These are phyloP conservation scores for Calocybe indica DNA, from an alignment of 768 basidiomycete genomes.

Conservation along the genomic window DNA sequence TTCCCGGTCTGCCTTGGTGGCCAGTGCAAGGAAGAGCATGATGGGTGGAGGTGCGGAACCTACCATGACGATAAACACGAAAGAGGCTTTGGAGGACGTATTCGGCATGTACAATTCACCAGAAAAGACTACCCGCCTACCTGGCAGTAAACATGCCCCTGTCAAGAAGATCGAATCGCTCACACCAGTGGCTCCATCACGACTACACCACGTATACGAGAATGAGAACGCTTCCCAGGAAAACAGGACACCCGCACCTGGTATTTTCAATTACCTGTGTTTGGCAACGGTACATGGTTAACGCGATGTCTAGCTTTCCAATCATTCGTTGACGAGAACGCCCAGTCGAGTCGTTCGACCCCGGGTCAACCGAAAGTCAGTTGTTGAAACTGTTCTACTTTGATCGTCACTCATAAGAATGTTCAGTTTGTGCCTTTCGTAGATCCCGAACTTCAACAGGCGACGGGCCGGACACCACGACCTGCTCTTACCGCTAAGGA, in stretches of 20 bases:
- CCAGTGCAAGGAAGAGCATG: constrained; percentile 32
- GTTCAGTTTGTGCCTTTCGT: constrained; percentile 63
- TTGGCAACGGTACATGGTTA: constrained; percentile 9
- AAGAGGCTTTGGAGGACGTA: constrained; percentile 89
- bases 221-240: constrained; percentile 36
- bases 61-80: constrained; percentile 95
- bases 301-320: constrained; percentile 42
- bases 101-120: constrained; percentile 96
- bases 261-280: constrained; percentile 12
- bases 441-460: constrained; percentile 46
- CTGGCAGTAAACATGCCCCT: constrained; percentile 71
- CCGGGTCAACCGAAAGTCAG: constrained; percentile 35
- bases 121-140: constrained; percentile 59
- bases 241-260: constrained; percentile 31
- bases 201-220: constrained; percentile 23
- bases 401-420: constrained; percentile 3
- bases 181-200: constrained; percentile 34
- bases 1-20: constrained; percentile 10
- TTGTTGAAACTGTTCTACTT: constrained; percentile 6
- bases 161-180: constrained; percentile 62
- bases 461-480: constrained; percentile 32
- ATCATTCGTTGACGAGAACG: constrained; percentile 66
- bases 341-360: constrained; percentile 35
- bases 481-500: constrained; percentile 50
- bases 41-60: constrained; percentile 52